phyloP scores from a whole-genome alignment of 495 filamentous ascomycete genomes.

The Zalerion maritima region DNA sequence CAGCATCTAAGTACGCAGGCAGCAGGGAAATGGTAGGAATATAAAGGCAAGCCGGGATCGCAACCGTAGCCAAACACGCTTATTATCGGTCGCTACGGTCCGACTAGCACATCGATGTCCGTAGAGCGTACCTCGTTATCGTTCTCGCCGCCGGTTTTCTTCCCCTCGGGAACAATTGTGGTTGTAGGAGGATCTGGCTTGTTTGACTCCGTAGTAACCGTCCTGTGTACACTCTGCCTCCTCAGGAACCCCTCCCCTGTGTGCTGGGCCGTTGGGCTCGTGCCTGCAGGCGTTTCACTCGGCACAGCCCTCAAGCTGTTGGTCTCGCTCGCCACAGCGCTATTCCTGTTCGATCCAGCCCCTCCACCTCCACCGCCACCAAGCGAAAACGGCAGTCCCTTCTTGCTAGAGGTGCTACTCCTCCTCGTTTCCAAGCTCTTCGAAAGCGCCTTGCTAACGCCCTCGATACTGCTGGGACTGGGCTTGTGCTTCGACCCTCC shows the following conservation, averaged over 20 bases:
- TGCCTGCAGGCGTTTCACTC: constrained; percentile 18
- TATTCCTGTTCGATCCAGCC: constrained; percentile 13
- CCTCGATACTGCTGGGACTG: constrained; percentile 41
- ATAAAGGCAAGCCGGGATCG: too few relatives aligned
- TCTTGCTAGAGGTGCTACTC: constrained; percentile 70
- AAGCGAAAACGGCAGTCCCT: constrained; percentile 36
- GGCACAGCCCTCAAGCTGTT: constrained; percentile 29
- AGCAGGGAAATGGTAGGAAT: too few relatives aligned
- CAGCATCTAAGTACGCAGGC: too few relatives aligned
- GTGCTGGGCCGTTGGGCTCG: constrained; percentile 18
- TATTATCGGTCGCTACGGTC: too few relatives aligned
- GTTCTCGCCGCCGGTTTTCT: constrained; percentile 6
- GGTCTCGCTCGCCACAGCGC: constrained; percentile 33
- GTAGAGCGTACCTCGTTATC: constrained; percentile 20
- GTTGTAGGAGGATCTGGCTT: neutral
- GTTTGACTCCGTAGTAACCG: neutral
- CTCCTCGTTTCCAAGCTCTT: constrained; percentile 82
- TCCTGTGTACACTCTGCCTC: neutral
- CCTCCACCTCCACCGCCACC: too few relatives aligned
- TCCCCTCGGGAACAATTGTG: constrained; percentile 1
- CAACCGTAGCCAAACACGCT: too few relatives aligned
- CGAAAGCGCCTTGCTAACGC: constrained; percentile 60
- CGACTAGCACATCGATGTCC: constrained; percentile 18
- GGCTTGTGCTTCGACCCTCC: constrained; percentile 34
- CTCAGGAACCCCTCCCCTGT: constrained; percentile 1